Evolutionary conservation across 1,139 yeast species (phyloP), one percentile per base, ranked within the genome.

Genomic region (Geotrichum histeridarum): DNA sequence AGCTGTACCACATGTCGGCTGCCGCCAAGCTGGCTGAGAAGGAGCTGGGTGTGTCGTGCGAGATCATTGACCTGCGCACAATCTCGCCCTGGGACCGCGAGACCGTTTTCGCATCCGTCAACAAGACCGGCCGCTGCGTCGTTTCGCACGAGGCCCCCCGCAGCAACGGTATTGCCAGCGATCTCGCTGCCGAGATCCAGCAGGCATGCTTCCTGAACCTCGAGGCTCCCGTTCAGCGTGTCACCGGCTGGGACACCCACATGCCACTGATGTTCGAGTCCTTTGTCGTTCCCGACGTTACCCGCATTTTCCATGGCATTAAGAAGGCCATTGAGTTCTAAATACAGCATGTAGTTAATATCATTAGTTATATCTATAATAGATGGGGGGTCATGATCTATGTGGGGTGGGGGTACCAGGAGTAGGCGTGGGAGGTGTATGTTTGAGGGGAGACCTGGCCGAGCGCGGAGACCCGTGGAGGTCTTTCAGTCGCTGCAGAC

Each of bases 231-330:
- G 66, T 70, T 11, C 62, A 63, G 50, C 60, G 72, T 32, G 66
- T 70, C 42, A 62, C 73, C n/a, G 72, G 71, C n/a, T 65, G 68
- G 64, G 73, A 70, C 53, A 65, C 70, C 1, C 72, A 66, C 45
- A 63, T 68, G 22, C 63, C 72, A 11, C 59, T 70, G 51, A 63
- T 67, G 8, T 69, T 60, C 54, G 73, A 70, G 56, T 60, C 59
- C 14, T 65, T 70, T 59, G 66, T 63, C 59, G 57, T 68, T 22
- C 73, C 73, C 8, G 70, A 70, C 54, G 72, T 70, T 22, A 66
- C 67, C 14, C 57, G 71, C 46, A 63, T 68, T 41, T 66, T 61
- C 59, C 70, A 70, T 53, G 69, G 67, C 18, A 69, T 70, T 44
- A 65, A 66, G 53, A 60, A 62, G 54, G 59, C 65, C 12, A 51